phyloP scores from a whole-genome alignment of 306 rosid genomes.

The Luffa aegyptiaca region DNA sequence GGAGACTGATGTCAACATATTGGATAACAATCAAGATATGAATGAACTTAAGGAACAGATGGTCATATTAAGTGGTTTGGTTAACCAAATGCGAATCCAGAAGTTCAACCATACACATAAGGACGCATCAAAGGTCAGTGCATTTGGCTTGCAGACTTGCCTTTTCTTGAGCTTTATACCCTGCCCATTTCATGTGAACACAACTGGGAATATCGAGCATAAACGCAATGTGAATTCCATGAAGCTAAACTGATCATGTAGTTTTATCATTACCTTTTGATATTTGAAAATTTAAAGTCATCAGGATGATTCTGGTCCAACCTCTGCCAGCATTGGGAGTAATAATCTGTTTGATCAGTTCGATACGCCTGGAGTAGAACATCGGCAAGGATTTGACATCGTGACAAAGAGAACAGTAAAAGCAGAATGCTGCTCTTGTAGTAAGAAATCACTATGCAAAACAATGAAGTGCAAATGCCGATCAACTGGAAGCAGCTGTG shows the following conservation, averaged over 20 bases:
- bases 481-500: conserved; percentile 62
- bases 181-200: neutral
- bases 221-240: neutral
- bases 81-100: conserved; percentile 47
- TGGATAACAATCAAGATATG: conserved; percentile 38
- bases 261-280: neutral
- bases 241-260: neutral
- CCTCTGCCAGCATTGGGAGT: conserved; percentile 35
- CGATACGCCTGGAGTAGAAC: conserved; percentile 28
- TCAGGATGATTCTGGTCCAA: conserved; percentile 29
- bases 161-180: neutral
- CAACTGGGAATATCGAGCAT: neutral
- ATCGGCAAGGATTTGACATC: conserved; percentile 17
- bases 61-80: conserved; percentile 31
- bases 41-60: conserved; percentile 64
- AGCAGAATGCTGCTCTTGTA: conserved; percentile 70
- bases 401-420: conserved; percentile 23
- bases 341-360: conserved; percentile 20
- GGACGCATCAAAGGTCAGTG: conserved; percentile 48
- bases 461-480: conserved; percentile 81
- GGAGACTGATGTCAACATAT: conserved; percentile 35
- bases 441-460: conserved; percentile 74
- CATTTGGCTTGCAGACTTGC: conserved; percentile 6
- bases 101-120: conserved; percentile 31
- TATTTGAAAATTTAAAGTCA: conserved; percentile 14